Conservation (phyloP, 169 alveolate genomes). For the Cryptosporidium felis region DNA sequence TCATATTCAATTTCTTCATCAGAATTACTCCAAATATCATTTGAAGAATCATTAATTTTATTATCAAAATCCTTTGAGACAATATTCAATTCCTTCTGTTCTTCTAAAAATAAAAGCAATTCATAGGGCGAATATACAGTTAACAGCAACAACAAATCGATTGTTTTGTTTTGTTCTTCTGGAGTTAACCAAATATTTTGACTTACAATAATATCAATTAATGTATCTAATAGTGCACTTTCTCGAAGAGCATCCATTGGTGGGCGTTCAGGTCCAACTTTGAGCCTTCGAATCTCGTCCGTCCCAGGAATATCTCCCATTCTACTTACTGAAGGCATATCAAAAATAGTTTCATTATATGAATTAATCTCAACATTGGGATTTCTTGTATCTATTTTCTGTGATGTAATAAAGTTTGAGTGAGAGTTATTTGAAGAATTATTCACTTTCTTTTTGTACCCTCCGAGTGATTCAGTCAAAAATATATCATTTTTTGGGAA, state of each 20-base stretch:
- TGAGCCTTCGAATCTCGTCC: conserved; percentile 48
- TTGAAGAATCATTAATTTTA: background rate
- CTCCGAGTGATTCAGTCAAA: background rate
- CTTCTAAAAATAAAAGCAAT: conserved; percentile 57
- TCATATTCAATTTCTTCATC: conserved; percentile 40
- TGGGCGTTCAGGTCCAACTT: conserved; percentile 68
- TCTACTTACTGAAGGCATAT: conserved; percentile 71
- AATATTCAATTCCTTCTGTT: conserved; percentile 55
- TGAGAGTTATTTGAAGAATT: background rate
- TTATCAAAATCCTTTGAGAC: background rate
- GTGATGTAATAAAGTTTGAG: background rate
- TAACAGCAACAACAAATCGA: conserved; percentile 44
- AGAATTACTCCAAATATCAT: conserved; percentile 65
- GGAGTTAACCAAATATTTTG: conserved; percentile 60
- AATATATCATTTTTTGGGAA: background rate
- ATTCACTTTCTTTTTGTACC: background rate
- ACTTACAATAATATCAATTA: conserved; percentile 45
- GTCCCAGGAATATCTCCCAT: conserved; percentile 69
- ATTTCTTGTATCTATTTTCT: background rate
- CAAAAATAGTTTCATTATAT: conserved; percentile 57
- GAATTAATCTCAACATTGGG: conserved; percentile 5
- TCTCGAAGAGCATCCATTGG: conserved; percentile 72
- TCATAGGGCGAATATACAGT: conserved; percentile 68
- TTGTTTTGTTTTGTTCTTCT: conserved; percentile 63
- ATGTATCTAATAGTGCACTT: conserved; percentile 64